Conservation (phyloP, 2,329 filamentous ascomycete species). For the Fonsecaea nubica region DNA sequence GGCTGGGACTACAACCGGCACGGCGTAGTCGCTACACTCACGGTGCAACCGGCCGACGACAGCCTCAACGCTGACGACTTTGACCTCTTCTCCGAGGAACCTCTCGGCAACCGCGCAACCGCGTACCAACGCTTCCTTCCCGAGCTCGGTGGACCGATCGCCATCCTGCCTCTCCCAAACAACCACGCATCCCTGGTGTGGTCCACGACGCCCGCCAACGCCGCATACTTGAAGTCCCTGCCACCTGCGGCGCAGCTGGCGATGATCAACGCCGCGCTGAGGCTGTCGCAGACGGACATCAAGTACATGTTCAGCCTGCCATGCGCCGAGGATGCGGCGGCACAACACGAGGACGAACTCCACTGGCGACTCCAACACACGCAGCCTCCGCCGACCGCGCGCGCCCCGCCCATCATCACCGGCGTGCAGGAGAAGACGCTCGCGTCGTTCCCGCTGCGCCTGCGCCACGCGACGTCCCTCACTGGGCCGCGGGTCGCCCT, state of each 20-base stretch:
- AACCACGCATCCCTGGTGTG: constrained; percentile 87
- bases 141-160: constrained; percentile 77
- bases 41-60: constrained; percentile 62
- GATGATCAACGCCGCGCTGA: constrained; percentile 93
- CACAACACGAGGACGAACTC: constrained; percentile 61
- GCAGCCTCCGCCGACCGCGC: constrained; percentile 47
- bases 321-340: constrained; percentile 27
- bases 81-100: constrained; percentile 46
- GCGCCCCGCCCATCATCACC: constrained; percentile 70
- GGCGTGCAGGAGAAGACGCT: constrained; percentile 78
- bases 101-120: constrained; percentile 52
- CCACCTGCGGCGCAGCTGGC: constrained; percentile 75
- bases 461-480: constrained; percentile 95
- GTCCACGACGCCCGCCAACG: constrained; percentile 85
- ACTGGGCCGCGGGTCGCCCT: constrained; percentile 88
- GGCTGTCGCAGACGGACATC: constrained; percentile 78
- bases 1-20: constrained; percentile 95
- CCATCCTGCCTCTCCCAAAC: constrained; percentile 86
- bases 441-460: constrained; percentile 87
- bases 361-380: constrained; percentile 83
- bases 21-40: constrained; percentile 87
- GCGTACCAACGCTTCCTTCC: constrained; percentile 97
- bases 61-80: constrained; percentile 42
- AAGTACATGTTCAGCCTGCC: constrained; percentile 76
- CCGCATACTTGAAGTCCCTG: constrained; percentile 78